These are phyloP conservation scores for Gaultheria prostrata DNA, from an alignment of 148 eudicot species.

Conservation along the genomic window DNA sequence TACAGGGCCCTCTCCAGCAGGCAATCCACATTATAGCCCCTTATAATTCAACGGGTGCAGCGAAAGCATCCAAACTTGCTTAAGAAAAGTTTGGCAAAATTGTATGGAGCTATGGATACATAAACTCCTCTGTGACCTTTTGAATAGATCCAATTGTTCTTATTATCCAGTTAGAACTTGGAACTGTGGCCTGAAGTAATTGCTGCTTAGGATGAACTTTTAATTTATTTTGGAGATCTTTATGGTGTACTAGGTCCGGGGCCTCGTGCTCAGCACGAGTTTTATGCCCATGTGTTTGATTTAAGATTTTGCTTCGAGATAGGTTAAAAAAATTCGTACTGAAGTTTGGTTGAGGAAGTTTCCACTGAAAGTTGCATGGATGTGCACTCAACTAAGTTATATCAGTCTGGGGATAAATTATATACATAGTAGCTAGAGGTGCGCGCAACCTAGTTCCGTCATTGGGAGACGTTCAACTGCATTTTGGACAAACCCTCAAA, in stretches of 20 bases:
- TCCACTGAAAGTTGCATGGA: too few relatives aligned
- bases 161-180: not conserved
- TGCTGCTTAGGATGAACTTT: not conserved
- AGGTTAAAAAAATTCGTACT: too few relatives aligned
- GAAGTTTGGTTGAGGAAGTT: too few relatives aligned
- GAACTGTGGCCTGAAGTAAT: not conserved
- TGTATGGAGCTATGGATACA: not conserved
- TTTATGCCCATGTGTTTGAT: too few relatives aligned
- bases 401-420: too few relatives aligned
- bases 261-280: too few relatives aligned
- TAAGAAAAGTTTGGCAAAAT: not conserved
- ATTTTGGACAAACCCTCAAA: too few relatives aligned
- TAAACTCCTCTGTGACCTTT: not conserved
- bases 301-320: too few relatives aligned
- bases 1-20: slow-evolving; percentile 51
- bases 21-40: slow-evolving; percentile 57
- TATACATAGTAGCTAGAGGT: too few relatives aligned
- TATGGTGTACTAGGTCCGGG: not conserved
- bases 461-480: too few relatives aligned
- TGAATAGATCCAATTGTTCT: not conserved
- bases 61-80: slow-evolving; percentile 48
- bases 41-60: slow-evolving; percentile 56
- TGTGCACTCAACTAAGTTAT: too few relatives aligned
- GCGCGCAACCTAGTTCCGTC: too few relatives aligned
- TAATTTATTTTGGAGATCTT: not conserved